Base-by-base conservation (phyloP, 2,329 filamentous ascomycete genomes). In the Curvularia eragrostidis region DNA sequence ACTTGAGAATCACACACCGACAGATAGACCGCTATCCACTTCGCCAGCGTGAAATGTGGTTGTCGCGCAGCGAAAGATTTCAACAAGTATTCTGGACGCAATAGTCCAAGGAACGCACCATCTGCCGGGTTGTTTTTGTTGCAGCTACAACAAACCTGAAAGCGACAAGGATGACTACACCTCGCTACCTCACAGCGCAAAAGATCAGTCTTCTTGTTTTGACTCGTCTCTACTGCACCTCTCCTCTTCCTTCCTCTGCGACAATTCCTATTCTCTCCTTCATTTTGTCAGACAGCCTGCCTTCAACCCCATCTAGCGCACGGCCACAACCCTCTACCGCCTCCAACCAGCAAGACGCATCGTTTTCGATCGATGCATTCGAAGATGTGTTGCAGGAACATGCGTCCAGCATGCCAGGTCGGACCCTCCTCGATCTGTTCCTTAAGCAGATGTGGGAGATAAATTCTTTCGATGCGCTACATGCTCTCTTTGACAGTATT, bases 401-500 rank as follows among this genome's bases (percentile, higher is more conserved):
- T 61, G 68, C 77, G 12, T 85, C 84, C 1, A 81, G 76, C 8
- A 79, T 91, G 55, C 90, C 92, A 0, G 92, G 92, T 2, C 85
- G 90, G 47, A 89, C 85, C n/a, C 79, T 97, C n/a, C 95, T 93
- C 87, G 93, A 98, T 71, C 80, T 90, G 2, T 91, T 97, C 55
- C 83, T 98, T 12, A 85, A 86, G 54, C 89, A 88, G 62, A 80
- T 98, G 23, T 98, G 95, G 94, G 83, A 84, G 15, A 86, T 98
- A 64, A 87, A 93, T 71, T 94, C 90, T 19, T 84, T 96, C 10
- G 87, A 98, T 77, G 86, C 88, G 0, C 79, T 98, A n/a, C 87
- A 93, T 69, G 81, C 82, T 1, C 94, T 96, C 74, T 91, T 96
- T 70, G 83, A 84, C 28, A 79, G 80, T 21, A 81, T 90, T 15